Conservation (phyloP, 2,329 filamentous ascomycete genomes). For the Herpomyces periplanetae region DNA sequence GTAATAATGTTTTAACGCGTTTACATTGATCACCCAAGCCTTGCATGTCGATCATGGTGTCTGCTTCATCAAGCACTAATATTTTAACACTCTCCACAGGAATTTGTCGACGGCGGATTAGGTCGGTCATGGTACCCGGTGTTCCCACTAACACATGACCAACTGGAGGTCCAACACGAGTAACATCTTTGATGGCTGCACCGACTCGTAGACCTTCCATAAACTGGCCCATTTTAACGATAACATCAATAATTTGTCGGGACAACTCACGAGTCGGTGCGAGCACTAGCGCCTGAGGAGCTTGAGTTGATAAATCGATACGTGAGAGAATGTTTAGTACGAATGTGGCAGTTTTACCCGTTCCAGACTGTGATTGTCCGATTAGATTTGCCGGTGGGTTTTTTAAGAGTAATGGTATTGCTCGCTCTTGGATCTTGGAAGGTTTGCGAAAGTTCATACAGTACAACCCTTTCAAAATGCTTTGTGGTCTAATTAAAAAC, state of each 20-base stretch:
- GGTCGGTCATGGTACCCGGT: conserved; percentile 61
- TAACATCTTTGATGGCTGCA: conserved; percentile 32
- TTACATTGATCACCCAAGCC: conserved; percentile 80
- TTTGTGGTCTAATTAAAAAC: conserved; percentile 10
- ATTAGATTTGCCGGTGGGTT: conserved; percentile 79
- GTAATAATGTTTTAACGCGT: conserved; percentile 53
- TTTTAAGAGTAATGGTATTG: conserved; percentile 48
- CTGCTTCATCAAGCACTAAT: conserved; percentile 74
- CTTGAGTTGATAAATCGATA: conserved; percentile 25
- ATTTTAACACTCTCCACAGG: conserved; percentile 30
- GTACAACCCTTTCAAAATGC: conserved; percentile 35
- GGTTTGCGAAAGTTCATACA: conserved; percentile 67
- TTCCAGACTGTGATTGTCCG: conserved; percentile 93
- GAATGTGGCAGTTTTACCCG: conserved; percentile 88
- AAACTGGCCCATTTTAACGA: conserved; percentile 47
- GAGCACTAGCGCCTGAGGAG: conserved; percentile 52
- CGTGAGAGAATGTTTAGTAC: conserved; percentile 64
- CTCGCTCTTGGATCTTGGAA: conserved; percentile 88
- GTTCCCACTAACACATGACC: conserved; percentile 64
- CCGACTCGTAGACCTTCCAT: conserved; percentile 32
- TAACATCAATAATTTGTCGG: conserved; percentile 60
- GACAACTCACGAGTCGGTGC: conserved; percentile 80
- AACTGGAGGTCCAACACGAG: conserved; percentile 25
- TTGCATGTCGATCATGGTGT: conserved; percentile 93
- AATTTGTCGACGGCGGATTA: conserved; percentile 36